Percentiles rank a stretch among this genome's conserved stretches.
These are phyloP conservation scores for Thalassiosira livingstoniorum DNA, from an alignment of 352 stramenopile genomes.

Conservation along the genomic window DNA sequence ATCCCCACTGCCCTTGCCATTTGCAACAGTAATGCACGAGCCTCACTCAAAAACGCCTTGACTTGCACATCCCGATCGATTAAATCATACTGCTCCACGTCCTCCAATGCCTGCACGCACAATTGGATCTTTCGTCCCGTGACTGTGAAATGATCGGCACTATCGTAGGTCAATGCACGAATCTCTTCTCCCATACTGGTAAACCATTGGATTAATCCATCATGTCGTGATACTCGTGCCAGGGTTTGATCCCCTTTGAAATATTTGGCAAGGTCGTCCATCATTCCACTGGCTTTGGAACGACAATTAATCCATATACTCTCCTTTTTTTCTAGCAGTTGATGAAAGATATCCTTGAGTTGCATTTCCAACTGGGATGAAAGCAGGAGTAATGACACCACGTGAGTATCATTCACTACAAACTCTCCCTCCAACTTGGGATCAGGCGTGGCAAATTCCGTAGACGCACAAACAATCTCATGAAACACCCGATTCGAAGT, in stretches of 20 bases:
- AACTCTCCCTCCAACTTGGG: conserved; percentile 55
- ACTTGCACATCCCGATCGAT: conserved; percentile 95
- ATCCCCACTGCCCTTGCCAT: conserved; percentile 96
- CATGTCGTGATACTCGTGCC: conserved; percentile 92
- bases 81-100: conserved; percentile 96
- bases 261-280: conserved; percentile 93
- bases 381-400: conserved; percentile 90
- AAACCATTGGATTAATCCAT: conserved; percentile 94
- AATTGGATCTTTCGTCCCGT: conserved; percentile 93
- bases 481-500: conserved; percentile 30
- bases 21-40: conserved; percentile 91
- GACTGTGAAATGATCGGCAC: conserved; percentile 92
- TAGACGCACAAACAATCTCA: conserved; percentile 43
- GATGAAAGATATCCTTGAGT: conserved; percentile 92
- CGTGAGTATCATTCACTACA: conserved; percentile 54
- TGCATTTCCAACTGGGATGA: conserved; percentile 94
- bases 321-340: conserved; percentile 91
- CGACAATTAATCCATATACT: conserved; percentile 90
- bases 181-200: conserved; percentile 91
- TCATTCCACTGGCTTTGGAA: conserved; percentile 83
- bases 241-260: conserved; percentile 93
- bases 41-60: conserved; percentile 93
- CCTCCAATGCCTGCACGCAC: conserved; percentile 91
- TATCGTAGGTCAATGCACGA: conserved; percentile 83
- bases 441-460: conserved; percentile 37